Evolutionary conservation across 768 basidiomycete genomes (phyloP), one percentile per base, ranked within the genome.

Genomic region (Collybia mongolica): DNA sequence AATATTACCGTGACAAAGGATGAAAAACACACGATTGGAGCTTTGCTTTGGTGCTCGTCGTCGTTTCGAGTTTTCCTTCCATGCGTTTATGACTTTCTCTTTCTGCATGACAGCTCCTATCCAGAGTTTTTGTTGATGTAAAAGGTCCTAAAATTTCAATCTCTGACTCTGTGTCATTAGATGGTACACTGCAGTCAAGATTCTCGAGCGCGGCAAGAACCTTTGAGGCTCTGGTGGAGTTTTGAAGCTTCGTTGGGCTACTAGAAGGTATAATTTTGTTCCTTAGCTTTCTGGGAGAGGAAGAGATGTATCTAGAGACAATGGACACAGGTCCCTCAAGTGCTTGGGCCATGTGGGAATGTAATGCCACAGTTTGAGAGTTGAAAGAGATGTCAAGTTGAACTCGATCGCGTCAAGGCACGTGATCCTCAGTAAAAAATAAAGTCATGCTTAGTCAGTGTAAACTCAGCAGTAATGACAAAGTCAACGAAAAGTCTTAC

Each of bases 271-370:
- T 26, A 7, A 36, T 38, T n/a, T 24, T 17, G 11, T n/a, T n/a
- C 6, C 24, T 49, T 23, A 46, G 9, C 36, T 46, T 39, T 20
- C n/a, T 20, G 9, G 48, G 44, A 12, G 56, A 53, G 0, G 52
- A 39, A 14, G 46, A 52, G 12, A 60, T 36, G 49, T 47, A 52
- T 20, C 53, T 49, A 20, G 56, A 52, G 12, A 57, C 53, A 6
- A 53, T n/a, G 17, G 22, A 28, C 4, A 50, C 40, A 6, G 52
- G 54, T 29, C 53, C 57, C 7, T 45, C 39, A 17, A 54, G 24
- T 28, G 39, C 28, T 36, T 48, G 46, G 0, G 53, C 44, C 54
- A 55, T 8, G 12, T n/a, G 9, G 18, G 12, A 37, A 22, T 12
- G 19, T 7, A n/a, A n/a, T 14, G 24, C 14, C 9, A 19, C 24